Evolutionary conservation across 2,329 filamentous ascomycete genomes (phyloP), one percentile per base, ranked within the genome.

Genomic region (Aspergillus sp.): DNA sequence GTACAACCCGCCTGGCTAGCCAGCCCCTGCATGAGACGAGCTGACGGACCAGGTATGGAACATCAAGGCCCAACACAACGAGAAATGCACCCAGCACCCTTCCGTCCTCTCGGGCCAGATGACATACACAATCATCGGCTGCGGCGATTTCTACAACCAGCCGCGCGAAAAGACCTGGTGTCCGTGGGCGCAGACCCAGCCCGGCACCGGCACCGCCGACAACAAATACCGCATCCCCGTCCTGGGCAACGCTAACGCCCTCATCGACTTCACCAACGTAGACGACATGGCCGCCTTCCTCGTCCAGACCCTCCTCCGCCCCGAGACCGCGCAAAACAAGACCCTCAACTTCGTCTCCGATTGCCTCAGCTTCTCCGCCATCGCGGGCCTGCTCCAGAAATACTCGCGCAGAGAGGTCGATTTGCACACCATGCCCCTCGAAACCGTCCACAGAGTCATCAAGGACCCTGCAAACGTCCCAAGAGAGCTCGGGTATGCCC

Each of bases 71-170:
- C 24, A 33, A 26, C 24, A 35, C 26, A 47, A 45, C 20, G 43
- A 49, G n/a, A 20, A 24, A 10, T 36, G 29, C 8, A 20, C 45
- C 2, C 30, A 32, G 6, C 51, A 55, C 15, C 41, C 47, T 3
- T 43, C 50, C 27, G 32, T 50, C 25, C 24, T 15, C 6, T 25
- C 27, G 4, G 48, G 47, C 24, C 43, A 43, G 20, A 53, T 52
- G 46, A 43, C 40, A 12, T 56, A 51, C 36, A 57, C 51, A 3
- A 29, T 54, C 10, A 51, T 55, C 36, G 47, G 52, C 30, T 53
- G 51, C 34, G 51, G 52, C 13, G 48, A 55, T 19, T 51, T 52
- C 29, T 54, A 53, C 34, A 46, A 56, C 37, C 45, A 51, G 36
- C 32, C 40, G 14, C 43, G 45, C n/a, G 50, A 57, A 29, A 32